A percentile compares a stretch with the other conserved stretches of the same genome.
Conservation (phyloP, 225 moss, liverwort and hornwort species). For the Physcomitrium patens region DNA sequence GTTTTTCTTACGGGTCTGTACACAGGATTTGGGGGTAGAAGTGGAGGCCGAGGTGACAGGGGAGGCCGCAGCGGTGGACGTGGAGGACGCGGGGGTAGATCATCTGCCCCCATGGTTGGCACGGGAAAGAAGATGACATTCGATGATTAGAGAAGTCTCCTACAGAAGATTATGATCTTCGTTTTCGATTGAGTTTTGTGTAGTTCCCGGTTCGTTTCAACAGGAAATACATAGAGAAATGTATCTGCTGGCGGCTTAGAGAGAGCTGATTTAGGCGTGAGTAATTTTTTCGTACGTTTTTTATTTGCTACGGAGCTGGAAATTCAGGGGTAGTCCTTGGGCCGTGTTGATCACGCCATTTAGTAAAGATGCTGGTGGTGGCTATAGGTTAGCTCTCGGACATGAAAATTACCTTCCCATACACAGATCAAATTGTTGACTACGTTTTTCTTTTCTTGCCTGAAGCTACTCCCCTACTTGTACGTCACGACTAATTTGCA, state of each 20-base stretch:
- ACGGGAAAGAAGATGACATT: constrained; percentile 64
- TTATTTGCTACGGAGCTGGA: constrained; percentile 18
- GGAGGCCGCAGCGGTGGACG: constrained; percentile 59
- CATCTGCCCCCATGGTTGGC: constrained; percentile 39
- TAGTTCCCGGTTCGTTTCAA: constrained; percentile 38
- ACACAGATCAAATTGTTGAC: not conserved
- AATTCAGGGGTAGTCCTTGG: constrained; percentile 13
- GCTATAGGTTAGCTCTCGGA: constrained; percentile 14
- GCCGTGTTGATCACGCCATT: constrained; percentile 22
- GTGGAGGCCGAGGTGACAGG: constrained; percentile 52
- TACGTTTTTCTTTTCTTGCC: not conserved
- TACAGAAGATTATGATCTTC: constrained; percentile 8
- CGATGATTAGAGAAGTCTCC: constrained; percentile 27
- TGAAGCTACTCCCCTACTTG: too few species aligned
- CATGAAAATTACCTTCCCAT: constrained; percentile 13
- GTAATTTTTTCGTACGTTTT: constrained; percentile 25
- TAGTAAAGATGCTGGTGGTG: constrained; percentile 37
- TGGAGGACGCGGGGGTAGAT: constrained; percentile 59
- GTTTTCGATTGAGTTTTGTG: constrained; percentile 39
- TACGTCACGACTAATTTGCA: too few species aligned
- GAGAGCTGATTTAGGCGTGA: constrained; percentile 11
- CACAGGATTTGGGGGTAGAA: constrained; percentile 58
- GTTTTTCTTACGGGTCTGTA: not conserved
- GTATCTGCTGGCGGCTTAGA: constrained; percentile 21
- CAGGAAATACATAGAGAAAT: constrained; percentile 23